Percentiles rank a stretch among this genome's conserved stretches.
These are phyloP conservation scores for Comarum palustre DNA, from an alignment of 306 rosid genomes.

Conservation along the genomic window DNA sequence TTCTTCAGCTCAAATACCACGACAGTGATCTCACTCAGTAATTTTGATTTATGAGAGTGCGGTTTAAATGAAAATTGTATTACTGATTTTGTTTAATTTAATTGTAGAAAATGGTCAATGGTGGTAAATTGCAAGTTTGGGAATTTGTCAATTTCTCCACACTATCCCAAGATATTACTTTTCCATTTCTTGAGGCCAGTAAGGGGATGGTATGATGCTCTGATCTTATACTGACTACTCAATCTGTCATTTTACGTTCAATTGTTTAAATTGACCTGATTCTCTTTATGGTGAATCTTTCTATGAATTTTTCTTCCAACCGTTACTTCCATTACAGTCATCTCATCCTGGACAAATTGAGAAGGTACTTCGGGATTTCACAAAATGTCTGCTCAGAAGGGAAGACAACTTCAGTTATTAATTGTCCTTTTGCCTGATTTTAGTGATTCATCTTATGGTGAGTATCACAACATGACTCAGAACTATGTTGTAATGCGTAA, in stretches of 20 bases:
- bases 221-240: neutral
- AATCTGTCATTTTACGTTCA: neutral
- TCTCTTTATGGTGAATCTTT: neutral
- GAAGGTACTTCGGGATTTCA: slow-evolving; percentile 37
- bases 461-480: slow-evolving; percentile 8
- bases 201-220: slow-evolving; percentile 70
- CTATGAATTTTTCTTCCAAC: slow-evolving; percentile 34
- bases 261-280: neutral
- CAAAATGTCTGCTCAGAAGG: neutral
- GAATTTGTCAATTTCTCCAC: slow-evolving; percentile 43
- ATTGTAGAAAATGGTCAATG: slow-evolving; percentile 66
- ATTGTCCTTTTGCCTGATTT: slow-evolving; percentile 68
- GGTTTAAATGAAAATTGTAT: neutral
- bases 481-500: neutral
- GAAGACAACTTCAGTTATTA: slow-evolving; percentile 43
- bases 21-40: slow-evolving; percentile 5
- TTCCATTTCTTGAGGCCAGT: slow-evolving; percentile 17
- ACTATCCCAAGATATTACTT: slow-evolving; percentile 20
- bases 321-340: slow-evolving; percentile 33
- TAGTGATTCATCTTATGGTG: slow-evolving; percentile 51
- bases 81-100: neutral
- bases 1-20: slow-evolving; percentile 58
- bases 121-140: slow-evolving; percentile 54
- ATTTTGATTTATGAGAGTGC: neutral
- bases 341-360: slow-evolving; percentile 34